Percentiles rank a stretch among this genome's conserved stretches.
Conservation (phyloP, 2,329 filamentous ascomycete species). For the Scytalidium lignicola region DNA sequence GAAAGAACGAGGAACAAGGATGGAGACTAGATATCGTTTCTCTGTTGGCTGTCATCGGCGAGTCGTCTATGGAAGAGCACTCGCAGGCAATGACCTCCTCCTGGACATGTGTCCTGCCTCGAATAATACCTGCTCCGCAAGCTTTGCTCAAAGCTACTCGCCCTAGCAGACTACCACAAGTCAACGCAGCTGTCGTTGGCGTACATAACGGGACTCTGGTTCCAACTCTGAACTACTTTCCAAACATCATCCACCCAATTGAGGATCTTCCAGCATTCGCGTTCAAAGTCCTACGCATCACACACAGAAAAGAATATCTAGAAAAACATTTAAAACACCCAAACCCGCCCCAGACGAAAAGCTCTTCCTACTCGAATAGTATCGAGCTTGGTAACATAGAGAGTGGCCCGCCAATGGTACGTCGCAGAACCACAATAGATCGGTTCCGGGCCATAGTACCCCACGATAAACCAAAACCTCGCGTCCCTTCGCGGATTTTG, state of each 20-base stretch:
- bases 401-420: constrained; percentile 5
- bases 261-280: constrained; percentile 42
- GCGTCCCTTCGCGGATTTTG: constrained; percentile 42
- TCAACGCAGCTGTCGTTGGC: constrained; percentile 50
- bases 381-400: constrained; percentile 10
- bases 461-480: constrained; percentile 35
- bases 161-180: constrained; percentile 50
- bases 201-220: constrained; percentile 51
- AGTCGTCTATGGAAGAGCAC: constrained; percentile 53
- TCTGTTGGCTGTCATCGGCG: constrained; percentile 58
- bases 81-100: constrained; percentile 55
- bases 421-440: constrained; percentile 10
- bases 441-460: constrained; percentile 10
- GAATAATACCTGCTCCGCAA: constrained; percentile 58
- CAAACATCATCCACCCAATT: constrained; percentile 54
- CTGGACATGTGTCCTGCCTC: constrained; percentile 50
- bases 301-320: constrained; percentile 29
- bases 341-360: neutral
- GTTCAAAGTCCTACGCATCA: constrained; percentile 45
- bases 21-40: constrained; percentile 59
- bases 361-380: constrained; percentile 23
- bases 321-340: neutral
- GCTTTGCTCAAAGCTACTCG: constrained; percentile 53
- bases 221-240: constrained; percentile 55
- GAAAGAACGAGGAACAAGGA: constrained; percentile 31